Percentiles rank a stretch among this genome's conserved stretches.
phyloP scores from a whole-genome alignment of 1,139 yeast species.

The Kodamaea anthophila region DNA sequence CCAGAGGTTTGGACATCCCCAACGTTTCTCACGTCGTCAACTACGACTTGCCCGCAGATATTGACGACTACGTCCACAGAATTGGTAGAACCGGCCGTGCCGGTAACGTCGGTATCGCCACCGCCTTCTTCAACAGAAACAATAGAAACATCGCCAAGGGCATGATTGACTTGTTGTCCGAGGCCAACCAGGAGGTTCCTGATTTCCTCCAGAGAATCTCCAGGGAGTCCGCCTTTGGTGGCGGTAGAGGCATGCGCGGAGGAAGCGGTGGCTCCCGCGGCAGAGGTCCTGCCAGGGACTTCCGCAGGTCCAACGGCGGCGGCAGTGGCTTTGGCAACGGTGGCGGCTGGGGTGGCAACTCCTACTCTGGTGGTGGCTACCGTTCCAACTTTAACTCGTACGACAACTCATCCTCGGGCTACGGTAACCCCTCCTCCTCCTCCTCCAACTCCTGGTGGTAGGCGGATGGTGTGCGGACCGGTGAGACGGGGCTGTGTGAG shows the following conservation, averaged over 20 bases:
- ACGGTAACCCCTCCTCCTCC: constrained; percentile 28
- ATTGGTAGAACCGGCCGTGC: constrained; percentile 99
- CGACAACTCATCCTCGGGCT: constrained; percentile 17
- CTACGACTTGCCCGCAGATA: constrained; percentile 93
- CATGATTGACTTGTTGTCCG: constrained; percentile 76
- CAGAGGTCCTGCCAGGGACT: constrained; percentile 52
- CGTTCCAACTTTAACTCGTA: constrained; percentile 17
- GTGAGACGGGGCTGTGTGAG: no score
- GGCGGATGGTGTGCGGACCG: no score
- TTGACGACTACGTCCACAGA: constrained; percentile 98
- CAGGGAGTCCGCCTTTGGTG: constrained; percentile 67
- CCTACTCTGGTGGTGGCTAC: constrained; percentile 18
- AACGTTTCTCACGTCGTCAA: constrained; percentile 96
- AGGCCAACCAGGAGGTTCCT: constrained; percentile 98
- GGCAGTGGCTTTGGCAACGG: constrained; percentile 19
- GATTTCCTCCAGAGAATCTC: constrained; percentile 73
- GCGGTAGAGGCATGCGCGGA: constrained; percentile 31
- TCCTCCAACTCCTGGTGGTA: constrained; percentile 39
- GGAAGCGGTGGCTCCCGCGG: constrained; percentile 50
- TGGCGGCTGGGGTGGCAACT: constrained; percentile 20
- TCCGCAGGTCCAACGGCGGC: constrained; percentile 43
- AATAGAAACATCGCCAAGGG: constrained; percentile 88
- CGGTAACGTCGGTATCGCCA: constrained; percentile 97
- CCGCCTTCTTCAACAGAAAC: constrained; percentile 96
- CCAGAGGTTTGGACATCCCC: constrained; percentile 99